phyloP scores from a whole-genome alignment of 352 stramenopile species.

The Pythium myriotylum region DNA sequence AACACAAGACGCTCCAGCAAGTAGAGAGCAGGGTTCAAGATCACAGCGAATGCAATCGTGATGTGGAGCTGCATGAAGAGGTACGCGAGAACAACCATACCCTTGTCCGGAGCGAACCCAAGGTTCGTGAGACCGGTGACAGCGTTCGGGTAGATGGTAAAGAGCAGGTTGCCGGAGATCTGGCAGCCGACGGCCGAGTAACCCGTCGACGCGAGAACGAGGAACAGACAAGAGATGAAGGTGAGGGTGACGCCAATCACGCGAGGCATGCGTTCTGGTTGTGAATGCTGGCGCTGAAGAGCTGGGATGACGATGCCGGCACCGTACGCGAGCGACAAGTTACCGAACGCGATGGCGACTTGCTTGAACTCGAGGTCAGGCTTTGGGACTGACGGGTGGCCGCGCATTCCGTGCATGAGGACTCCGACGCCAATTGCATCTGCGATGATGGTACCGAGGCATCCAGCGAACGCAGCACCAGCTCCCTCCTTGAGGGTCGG shows the following conservation, averaged over 20 bases:
- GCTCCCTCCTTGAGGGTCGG: slow-evolving; percentile 37
- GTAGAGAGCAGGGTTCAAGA: slow-evolving; percentile 59
- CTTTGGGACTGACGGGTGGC: slow-evolving; percentile 17
- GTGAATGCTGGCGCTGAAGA: slow-evolving; percentile 11
- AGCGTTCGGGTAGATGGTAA: slow-evolving; percentile 43
- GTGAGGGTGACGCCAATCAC: slow-evolving; percentile 8
- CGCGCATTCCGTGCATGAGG: slow-evolving; percentile 32
- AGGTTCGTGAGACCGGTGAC: slow-evolving; percentile 37
- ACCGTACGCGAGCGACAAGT: slow-evolving; percentile 25
- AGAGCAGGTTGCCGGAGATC: slow-evolving; percentile 18
- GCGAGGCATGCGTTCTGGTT: slow-evolving; percentile 9
- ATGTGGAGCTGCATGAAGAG: slow-evolving; percentile 58
- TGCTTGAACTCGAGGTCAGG: slow-evolving; percentile 28
- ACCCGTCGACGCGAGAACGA: slow-evolving; percentile 4
- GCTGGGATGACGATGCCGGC: slow-evolving; percentile 10
- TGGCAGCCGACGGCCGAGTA: slow-evolving; percentile 16
- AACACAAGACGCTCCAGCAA: slow-evolving; percentile 63
- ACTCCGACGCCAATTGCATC: slow-evolving; percentile 31
- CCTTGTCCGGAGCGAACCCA: slow-evolving; percentile 48
- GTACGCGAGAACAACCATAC: slow-evolving; percentile 53
- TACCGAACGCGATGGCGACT: slow-evolving; percentile 32
- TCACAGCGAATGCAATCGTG: slow-evolving; percentile 29
- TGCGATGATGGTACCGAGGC: slow-evolving; percentile 32
- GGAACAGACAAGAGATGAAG: slow-evolving; percentile 6
- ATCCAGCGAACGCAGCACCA: slow-evolving; percentile 29